Evolutionary conservation across 176 grass and related monocot genomes (phyloP).

Genomic region (Urochloa ruziziensis): DNA sequence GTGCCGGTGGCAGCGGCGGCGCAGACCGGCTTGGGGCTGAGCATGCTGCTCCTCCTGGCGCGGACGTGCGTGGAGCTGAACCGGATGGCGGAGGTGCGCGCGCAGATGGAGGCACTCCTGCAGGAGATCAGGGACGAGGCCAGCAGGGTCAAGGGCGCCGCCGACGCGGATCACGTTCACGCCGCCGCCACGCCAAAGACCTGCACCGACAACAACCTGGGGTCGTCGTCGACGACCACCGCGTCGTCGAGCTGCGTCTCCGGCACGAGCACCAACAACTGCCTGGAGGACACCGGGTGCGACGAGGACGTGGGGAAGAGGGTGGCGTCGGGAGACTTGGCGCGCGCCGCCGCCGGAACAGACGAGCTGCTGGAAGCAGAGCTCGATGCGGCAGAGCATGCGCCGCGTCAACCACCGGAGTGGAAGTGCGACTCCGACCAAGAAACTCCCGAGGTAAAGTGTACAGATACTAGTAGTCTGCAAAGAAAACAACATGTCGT

Average conservation of each 20-base stretch:
- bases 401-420: neutral
- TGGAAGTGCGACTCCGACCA: neutral
- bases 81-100: slow-evolving; percentile 59
- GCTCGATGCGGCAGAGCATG: neutral
- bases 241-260: slow-evolving; percentile 23
- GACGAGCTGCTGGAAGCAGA: neutral
- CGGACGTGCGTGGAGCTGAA: slow-evolving; percentile 50
- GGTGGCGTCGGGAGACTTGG: too few species aligned
- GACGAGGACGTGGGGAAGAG: neutral
- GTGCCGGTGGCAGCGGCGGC: too few species aligned
- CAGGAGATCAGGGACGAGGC: slow-evolving; percentile 38
- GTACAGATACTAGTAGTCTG: neutral
- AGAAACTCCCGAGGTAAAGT: neutral
- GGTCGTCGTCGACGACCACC: too few species aligned
- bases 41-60: slow-evolving; percentile 43
- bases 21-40: slow-evolving; percentile 39
- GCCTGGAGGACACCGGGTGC: neutral
- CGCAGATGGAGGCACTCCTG: slow-evolving; percentile 59
- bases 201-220: neutral
- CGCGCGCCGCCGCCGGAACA: too few species aligned
- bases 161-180: neutral
- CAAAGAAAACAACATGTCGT: too few species aligned
- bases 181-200: neutral
- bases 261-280: neutral
- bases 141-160: neutral